Conservation (phyloP, 208 protist genomes). For the Angomonas desouzai region DNA sequence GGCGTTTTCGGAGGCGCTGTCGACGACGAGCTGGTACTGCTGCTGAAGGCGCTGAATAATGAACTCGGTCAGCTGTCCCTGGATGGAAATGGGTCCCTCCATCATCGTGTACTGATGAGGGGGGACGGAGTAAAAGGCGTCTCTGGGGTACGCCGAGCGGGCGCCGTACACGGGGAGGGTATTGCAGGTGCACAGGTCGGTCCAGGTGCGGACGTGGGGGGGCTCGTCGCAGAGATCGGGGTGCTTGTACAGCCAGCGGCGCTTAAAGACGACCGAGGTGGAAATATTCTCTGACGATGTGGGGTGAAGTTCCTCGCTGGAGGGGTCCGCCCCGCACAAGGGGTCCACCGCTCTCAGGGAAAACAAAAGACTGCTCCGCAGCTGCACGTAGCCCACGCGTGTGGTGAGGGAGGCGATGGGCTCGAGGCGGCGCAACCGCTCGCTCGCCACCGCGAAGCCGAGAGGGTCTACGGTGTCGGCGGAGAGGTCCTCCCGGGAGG, state of each 20-base stretch:
- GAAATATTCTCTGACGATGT: conserved; percentile 48
- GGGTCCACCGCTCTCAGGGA: conserved; percentile 66
- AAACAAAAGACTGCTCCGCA: conserved; percentile 72
- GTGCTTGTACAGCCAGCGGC: conserved; percentile 73
- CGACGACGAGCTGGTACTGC: conserved; percentile 84
- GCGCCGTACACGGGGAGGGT: conserved; percentile 76
- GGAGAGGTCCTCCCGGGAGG: conserved; percentile 9
- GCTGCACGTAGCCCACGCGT: conserved; percentile 61
- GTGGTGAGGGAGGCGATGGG: background rate
- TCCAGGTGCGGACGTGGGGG: conserved; percentile 44
- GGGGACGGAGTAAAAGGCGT: conserved; percentile 66
- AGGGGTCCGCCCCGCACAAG: conserved; percentile 20
- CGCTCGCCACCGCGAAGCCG: background rate
- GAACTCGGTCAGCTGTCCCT: conserved; percentile 57
- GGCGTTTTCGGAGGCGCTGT: conserved; percentile 26
- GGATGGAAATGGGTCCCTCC: conserved; percentile 16
- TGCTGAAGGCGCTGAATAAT: conserved; percentile 81
- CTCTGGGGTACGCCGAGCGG: conserved; percentile 65
- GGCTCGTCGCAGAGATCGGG: conserved; percentile 38
- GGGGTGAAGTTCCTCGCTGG: conserved; percentile 18
- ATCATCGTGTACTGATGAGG: conserved; percentile 76
- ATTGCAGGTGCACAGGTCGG: conserved; percentile 57
- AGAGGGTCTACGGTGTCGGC: background rate
- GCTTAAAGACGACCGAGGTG: conserved; percentile 59
- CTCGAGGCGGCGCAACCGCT: background rate